phyloP scores from a whole-genome alignment of 2,329 filamentous ascomycete genomes.

The Venturia oleaginea region DNA sequence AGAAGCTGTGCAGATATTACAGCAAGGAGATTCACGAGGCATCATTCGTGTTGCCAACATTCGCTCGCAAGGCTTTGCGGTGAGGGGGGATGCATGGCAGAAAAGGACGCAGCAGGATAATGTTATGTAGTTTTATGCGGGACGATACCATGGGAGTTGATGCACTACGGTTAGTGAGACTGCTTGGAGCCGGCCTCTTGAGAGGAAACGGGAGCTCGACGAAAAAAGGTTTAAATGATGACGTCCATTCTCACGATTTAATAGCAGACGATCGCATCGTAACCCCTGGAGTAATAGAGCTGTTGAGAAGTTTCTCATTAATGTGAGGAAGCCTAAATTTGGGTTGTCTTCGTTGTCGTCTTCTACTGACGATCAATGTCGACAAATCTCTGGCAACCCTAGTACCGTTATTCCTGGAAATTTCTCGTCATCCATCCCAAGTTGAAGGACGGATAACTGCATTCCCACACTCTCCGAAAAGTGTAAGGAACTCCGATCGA shows the following conservation, averaged over 20 bases:
- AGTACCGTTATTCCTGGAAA: too few relatives aligned
- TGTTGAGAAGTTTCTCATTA: too few relatives aligned
- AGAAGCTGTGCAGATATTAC: conserved; percentile 92
- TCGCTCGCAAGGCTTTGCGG: conserved; percentile 65
- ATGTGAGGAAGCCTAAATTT: too few relatives aligned
- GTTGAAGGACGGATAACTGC: too few relatives aligned
- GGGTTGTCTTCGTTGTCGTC: too few relatives aligned
- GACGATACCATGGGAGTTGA: conserved; percentile 6
- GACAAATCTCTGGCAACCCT: too few relatives aligned
- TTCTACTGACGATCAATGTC: too few relatives aligned
- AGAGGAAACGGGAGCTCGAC: background rate
- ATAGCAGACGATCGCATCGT: background rate
- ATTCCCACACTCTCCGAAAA: too few relatives aligned
- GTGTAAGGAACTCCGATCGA: too few relatives aligned
- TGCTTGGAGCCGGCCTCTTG: background rate
- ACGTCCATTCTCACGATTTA: background rate
- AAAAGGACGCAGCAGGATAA: background rate
- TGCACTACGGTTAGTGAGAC: background rate
- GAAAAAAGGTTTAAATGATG: background rate
- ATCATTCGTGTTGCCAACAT: conserved; percentile 85
- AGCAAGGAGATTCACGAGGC: conserved; percentile 95
- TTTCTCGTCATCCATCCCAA: too few relatives aligned
- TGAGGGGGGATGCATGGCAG: conserved; percentile 1
- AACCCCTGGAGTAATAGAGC: too few relatives aligned
- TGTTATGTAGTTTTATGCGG: conserved; percentile 4